These are phyloP conservation scores for Acacia confusa DNA, from an alignment of 306 rosid species.

Conservation along the genomic window DNA sequence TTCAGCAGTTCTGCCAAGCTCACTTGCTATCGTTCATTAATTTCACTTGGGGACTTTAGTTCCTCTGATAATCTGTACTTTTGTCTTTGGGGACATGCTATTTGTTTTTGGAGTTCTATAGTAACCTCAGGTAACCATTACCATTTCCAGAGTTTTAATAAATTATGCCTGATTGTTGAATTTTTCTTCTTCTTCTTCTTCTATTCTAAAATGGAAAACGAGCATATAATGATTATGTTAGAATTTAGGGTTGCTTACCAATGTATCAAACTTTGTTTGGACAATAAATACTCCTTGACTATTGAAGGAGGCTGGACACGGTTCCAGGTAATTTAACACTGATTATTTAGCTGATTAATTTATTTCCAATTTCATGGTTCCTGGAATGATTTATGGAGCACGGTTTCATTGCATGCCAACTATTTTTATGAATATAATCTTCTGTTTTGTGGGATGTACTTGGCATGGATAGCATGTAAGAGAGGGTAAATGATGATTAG, in stretches of 20 bases:
- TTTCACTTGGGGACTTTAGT: not conserved
- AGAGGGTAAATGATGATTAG: not conserved
- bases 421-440: not conserved
- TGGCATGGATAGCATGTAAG: not conserved
- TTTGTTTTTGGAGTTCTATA: not conserved
- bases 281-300: not conserved
- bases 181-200: not conserved
- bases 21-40: not conserved
- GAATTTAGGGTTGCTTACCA: not conserved
- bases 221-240: not conserved
- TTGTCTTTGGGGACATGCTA: not conserved
- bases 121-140: not conserved
- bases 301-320: not conserved
- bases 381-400: not conserved
- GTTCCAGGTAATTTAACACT: not conserved
- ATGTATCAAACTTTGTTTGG: not conserved
- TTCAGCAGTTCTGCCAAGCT: not conserved
- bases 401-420: not conserved
- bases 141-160: not conserved
- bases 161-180: not conserved
- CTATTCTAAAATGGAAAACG: not conserved
- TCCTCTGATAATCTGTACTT: not conserved
- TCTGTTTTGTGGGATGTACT: not conserved
- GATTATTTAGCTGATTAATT: not conserved
- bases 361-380: not conserved